Evolutionary conservation across 148 eudicot genomes (phyloP), one percentile per base, ranked within the genome.

Genomic region (Amaranthus palmeri): DNA sequence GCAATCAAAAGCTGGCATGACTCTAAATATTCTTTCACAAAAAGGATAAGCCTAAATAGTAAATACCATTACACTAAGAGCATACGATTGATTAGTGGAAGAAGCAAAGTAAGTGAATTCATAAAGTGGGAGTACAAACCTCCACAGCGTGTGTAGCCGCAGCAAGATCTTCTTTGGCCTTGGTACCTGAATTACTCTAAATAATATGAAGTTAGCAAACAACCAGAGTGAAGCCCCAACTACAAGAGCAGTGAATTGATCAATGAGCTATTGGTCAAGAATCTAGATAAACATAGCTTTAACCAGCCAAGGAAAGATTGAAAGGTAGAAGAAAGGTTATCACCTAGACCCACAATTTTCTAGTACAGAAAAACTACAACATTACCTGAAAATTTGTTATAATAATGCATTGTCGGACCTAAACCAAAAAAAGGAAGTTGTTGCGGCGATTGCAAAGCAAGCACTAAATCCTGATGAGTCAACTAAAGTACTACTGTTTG

Each of bases 111-210:
- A 5, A 69, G 3, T 9, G 65, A 36, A 56, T 5, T 3, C 15
- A 46, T 40, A 46, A 42, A 48, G 59, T 48, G 10, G 47, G 57
- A 14, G 45, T 63, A 81, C 87, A 76, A 76, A 93, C 97, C 98
- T 95, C 83, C 81, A 95, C 99, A 46, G 99, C 99, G 77, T 65
- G 65, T n/a, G 99, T 95, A 73, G 99, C 99, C 74, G 93, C 90
- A 79, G 97, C 99, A 82, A 95, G 97, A 84, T 95, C 99, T 77
- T 95, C 96, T 79, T 93, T 87, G 48, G 97, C 99, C 83, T 95
- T 95, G 69, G 91, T 89, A 74, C 99, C 96, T 80, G 99, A 95
- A 83, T 92, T 91, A 80, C 99, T 95, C 99, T 95, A 83, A 85
- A 87, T 72, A 65, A 68, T 73, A 82, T 69, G 61, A 78, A 80